Evolutionary conservation across 495 filamentous ascomycete genomes (phyloP), one percentile per base, ranked within the genome.

Genomic region (Penicillium cosmopolitanum): DNA sequence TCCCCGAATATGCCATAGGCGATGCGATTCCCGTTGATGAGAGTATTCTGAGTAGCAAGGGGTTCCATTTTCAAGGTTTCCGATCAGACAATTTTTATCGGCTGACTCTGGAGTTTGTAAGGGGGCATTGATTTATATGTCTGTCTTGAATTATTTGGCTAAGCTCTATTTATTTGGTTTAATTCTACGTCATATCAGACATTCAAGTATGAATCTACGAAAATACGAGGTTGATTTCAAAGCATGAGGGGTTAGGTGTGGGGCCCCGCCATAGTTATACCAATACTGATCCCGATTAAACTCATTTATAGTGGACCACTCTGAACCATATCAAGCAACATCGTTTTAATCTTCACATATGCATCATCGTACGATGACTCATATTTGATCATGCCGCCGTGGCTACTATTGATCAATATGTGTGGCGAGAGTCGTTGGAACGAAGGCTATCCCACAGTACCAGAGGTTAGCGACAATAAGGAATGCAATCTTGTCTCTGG

Each of bases 11-110:
- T 28, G 7, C 55, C 60, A 43, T 58, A 63, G 7, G 60, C 42
- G 25, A 63, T 58, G 7, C 55, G 60, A 18, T 36, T 31, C n/a
- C 55, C 50, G n/a, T 55, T 47, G 42, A 63, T 55, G 4, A 63
- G 33, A 2, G 40, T 19, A 28, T 63, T 55, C 13, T 57, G 15
- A 10, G 42, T 44, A 19, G 42, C 42, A 16, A 44, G 42, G 16
- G 42, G 42, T 7, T 44, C 42, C 42, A 44, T 44, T 44, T 9
- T 44, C 19, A 21, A 21, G 19, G 2, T 21, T 21, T 16, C 2
- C 18, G n/a, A 44, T 13, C 4, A 16, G 9, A n/a, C 19, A 21
- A 2, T 40, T 21, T 9, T 44, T 44, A 10, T 4, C 36, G 11
- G 36, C 5, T 9, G 36, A 38, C 36, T 38, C 36, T 40, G 15